Base-by-base conservation (phyloP, 352 stramenopile genomes). In the Hyaloperonospora arabidopsidis region DNA sequence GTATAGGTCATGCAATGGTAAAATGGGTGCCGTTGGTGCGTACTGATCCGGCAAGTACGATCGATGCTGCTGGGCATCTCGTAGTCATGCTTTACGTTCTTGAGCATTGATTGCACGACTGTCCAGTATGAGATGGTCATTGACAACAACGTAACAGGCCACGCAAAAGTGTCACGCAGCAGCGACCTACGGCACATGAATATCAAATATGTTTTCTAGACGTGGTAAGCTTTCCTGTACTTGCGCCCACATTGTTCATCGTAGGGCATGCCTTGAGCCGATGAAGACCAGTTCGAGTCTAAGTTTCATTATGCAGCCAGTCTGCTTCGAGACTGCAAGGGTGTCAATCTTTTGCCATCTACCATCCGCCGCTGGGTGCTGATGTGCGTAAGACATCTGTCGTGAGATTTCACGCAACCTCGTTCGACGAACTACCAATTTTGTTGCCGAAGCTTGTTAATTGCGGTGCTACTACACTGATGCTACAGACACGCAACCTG, bases 251-350 rank as follows among this genome's bases (percentile, higher is more conserved):
- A 8, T 93, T 88, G 70, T 25, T 91, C 80, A 40, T 93, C 77
- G 45, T 84, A n/a, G 87, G 79, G 86, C 61, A 87, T 84, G 17
- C 76, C 74, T 46, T 71, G 63, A 19, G 76, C 83, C 21, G 68
- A 67, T 67, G 64, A 12, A 74, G 70, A 11, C 75, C 75, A 13
- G 79, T 88, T 57, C 64, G 70, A 59, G 77, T 76, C 43, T 77
- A 73, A 59, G 85, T 77, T 48, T 90, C 75, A 41, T 90, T 78
- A n/a, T n/a, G n/a, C n/a, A n/a, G n/a, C n/a, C n/a, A n/a, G n/a
- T n/a, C n/a, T n/a, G n/a, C n/a, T n/a, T n/a, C n/a, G n/a, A n/a
- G n/a, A n/a, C n/a, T n/a, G n/a, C n/a, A n/a, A n/a, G n/a, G n/a
- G n/a, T n/a, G n/a, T n/a, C n/a, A n/a, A n/a, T n/a, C n/a, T n/a